Base-by-base conservation (phyloP, 2,329 filamentous ascomycete species). In the Xylogone sp. region DNA sequence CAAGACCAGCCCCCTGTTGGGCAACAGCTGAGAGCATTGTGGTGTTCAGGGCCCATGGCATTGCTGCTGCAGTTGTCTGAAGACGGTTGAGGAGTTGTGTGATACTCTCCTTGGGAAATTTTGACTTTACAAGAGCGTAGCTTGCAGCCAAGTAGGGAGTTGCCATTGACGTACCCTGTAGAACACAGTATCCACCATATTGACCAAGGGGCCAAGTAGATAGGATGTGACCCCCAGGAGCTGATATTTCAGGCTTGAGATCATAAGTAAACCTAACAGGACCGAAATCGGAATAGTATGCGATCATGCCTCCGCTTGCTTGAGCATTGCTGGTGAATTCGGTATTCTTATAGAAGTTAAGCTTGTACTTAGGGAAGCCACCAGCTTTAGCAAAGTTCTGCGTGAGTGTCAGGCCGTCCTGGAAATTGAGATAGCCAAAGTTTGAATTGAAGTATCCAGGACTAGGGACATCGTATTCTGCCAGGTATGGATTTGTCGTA, bases 131-230 rank as follows among this genome's bases (percentile, higher is more conserved):
- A 6, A 71, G 60, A 7, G 68, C 69, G 27, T 65, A 69, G 2
- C 60, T 64, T 4, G 61, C 68, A 18, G 66, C 59, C 0, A 66
- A 52, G 45, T 63, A 70, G 1, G 69, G 68, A 1, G 67, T 64
- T 1, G 68, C 63, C 69, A 71, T 71, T 2, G 66, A 69, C 1
- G 69, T 71, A 1, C 68, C 69, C 1, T 62, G 64, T 18, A 70
- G 56, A 22, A 69, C 65, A 2, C 63, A 62, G 24, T 69, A 71
- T 12, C 62, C 65, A 1, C 62, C 62, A 18, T 58, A 50, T 0
- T 56, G 47, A 3, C 59, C 64, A 2, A 69, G 49, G 0, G 67
- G 68, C 20, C 20, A 21, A 9, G 43, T 45, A 18, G 43, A 21
- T 3, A 45, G 18, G 19, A 45, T 45, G 16, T 24, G 21, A 22